Base-by-base conservation (phyloP, 73 alveolate species). In the Paramecium sexaurelia region DNA sequence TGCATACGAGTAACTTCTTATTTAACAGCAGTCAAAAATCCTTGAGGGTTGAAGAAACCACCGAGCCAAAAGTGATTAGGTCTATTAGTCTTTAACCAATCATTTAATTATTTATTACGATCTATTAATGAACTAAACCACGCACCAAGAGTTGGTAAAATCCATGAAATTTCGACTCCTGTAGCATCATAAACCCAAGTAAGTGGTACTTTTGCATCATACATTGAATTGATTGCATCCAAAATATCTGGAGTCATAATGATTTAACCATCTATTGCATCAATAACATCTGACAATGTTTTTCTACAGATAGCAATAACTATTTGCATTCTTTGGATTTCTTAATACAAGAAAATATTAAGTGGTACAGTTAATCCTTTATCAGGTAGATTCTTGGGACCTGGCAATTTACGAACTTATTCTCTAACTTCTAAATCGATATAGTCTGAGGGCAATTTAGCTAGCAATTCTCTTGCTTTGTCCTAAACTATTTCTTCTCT, bases 111-210 rank as follows among this genome's bases (percentile, higher is more conserved):
- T 93, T 95, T 96, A 68, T 98, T 97, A 87, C 99, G 96, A 91
- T 98, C 99, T 56, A 95, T 90, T 69, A 98, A 98, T 19, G 99
- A 99, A 92, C 98, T 98, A 90, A 97, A 93, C 99, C 99, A 98
- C 10, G 97, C 95, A 55, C 99, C 99, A 26, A 99, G 98, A 78
- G 97, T 95, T 40, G 99, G 99, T 39, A 98, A 96, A 75, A 99
- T 95, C 99, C 99, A 99, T 15, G 99, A 95, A 66, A 99, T 98
- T 96, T 99, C 99, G 3, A 99, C 99, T 22, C 99, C 99, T 67
- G 98, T 97, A 47, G 99, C 99, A 93, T 99, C 99, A 94, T 95
- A 97, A 95, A 96, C 93, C 99, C 99, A 99, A 55, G 95, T 96
- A 20, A 89, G 75, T n/a, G 99, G 99, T 55, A 97, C 98, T 90